phyloP scores from a whole-genome alignment of 805 yeast genomes.

The Candida ortonii region DNA sequence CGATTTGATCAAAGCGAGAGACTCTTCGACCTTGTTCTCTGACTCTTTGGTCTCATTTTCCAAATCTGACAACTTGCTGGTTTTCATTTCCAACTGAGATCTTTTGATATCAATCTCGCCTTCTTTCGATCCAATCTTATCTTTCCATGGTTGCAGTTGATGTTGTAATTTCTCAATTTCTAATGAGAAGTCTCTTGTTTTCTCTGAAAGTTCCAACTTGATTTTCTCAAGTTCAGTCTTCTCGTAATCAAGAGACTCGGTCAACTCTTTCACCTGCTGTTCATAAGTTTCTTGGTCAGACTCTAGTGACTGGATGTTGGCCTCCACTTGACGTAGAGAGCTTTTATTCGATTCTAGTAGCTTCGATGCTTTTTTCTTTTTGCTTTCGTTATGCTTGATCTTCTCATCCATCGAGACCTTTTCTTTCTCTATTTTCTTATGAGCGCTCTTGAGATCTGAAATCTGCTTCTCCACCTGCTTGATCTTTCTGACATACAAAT shows the following conservation, averaged over 20 bases:
- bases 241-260: conserved; percentile 48
- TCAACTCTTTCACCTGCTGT: conserved; percentile 44
- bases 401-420: conserved; percentile 75
- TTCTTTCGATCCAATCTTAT: conserved; percentile 58
- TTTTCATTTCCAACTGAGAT: conserved; percentile 60
- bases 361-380: conserved; percentile 58
- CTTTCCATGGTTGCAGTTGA: conserved; percentile 81
- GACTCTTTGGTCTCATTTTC: conserved; percentile 44
- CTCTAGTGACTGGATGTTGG: conserved; percentile 44
- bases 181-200: conserved; percentile 65
- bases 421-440: conserved; percentile 49
- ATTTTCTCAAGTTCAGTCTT: conserved; percentile 58
- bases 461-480: conserved; percentile 27
- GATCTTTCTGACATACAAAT: conserved; percentile 20
- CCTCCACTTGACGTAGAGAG: conserved; percentile 42
- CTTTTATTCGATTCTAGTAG: conserved; percentile 46
- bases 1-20: conserved; percentile 34
- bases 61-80: conserved; percentile 42
- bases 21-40: conserved; percentile 40
- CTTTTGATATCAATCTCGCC: conserved; percentile 63
- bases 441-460: conserved; percentile 33
- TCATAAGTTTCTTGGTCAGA: conserved; percentile 44
- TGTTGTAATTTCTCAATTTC: conserved; percentile 63
- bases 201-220: conserved; percentile 63
- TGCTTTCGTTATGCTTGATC: conserved; percentile 58